These are phyloP conservation scores for Leptodermis oblonga DNA, from an alignment of 257 asterid genomes.

Conservation along the genomic window DNA sequence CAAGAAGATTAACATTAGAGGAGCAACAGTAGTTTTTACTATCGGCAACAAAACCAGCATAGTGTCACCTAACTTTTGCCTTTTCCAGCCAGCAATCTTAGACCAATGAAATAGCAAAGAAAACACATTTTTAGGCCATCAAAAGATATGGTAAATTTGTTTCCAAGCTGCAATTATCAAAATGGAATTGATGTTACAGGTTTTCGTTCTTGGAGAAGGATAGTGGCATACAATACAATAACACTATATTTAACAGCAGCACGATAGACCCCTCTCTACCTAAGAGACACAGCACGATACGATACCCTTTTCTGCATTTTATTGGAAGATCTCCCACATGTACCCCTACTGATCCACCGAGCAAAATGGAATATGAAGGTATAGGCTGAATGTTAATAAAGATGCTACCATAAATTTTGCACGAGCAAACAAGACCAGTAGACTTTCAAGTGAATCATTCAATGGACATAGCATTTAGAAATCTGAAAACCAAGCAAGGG, in stretches of 20 bases:
- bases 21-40: not conserved
- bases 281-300: no score
- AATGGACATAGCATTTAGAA: not conserved
- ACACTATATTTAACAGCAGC: not conserved
- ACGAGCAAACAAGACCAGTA: not conserved
- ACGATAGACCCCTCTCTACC: not conserved
- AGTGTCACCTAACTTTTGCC: not conserved
- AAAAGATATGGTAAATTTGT: not conserved
- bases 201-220: not conserved
- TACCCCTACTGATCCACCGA: not conserved
- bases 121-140: not conserved
- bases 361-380: not conserved
- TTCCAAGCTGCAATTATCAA: not conserved
- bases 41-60: not conserved
- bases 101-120: not conserved
- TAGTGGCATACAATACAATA: not conserved
- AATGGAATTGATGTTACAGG: not conserved
- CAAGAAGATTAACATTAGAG: not conserved
- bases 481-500: not conserved
- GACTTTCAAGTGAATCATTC: not conserved
- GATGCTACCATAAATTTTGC: not conserved
- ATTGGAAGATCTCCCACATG: not conserved
- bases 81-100: not conserved
- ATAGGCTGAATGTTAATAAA: not conserved
- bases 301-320: not conserved